phyloP scores from a whole-genome alignment of 441 rosid genomes.

The Melastoma candidum region DNA sequence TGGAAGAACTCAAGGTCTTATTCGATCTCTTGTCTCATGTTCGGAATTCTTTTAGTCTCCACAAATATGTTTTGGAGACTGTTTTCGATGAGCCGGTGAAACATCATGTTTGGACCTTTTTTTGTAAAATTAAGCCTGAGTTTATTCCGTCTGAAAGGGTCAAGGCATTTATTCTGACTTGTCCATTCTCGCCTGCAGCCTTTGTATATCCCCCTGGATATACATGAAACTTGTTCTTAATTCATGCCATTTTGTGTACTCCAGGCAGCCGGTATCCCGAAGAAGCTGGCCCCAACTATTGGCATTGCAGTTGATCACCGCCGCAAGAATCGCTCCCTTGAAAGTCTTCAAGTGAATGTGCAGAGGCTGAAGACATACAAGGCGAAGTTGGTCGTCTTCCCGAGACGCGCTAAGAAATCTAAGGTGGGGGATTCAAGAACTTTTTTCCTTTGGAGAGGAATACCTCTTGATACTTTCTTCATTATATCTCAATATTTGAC shows the following conservation, averaged over 20 bases:
- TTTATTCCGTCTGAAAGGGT: too few relatives aligned
- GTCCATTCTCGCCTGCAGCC: too few relatives aligned
- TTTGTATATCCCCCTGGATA: too few relatives aligned
- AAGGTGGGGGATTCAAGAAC: constrained; percentile 5
- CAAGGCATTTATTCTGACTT: too few relatives aligned
- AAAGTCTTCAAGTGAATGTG: constrained; percentile 16
- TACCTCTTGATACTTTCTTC: too few relatives aligned
- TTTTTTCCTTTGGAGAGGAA: too few relatives aligned
- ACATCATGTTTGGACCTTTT: too few relatives aligned
- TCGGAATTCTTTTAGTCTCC: not conserved
- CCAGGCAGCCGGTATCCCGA: constrained; percentile 20
- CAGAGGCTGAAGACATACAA: constrained; percentile 21
- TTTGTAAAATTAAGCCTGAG: too few relatives aligned
- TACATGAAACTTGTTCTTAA: not conserved
- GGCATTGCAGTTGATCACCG: constrained; percentile 22
- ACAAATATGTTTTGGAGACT: not conserved
- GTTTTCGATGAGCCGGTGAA: too few relatives aligned
- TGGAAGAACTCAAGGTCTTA: constrained; percentile 78
- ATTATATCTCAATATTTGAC: too few relatives aligned
- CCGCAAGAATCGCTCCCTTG: constrained; percentile 19
- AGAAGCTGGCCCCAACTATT: constrained; percentile 21
- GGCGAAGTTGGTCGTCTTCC: constrained; percentile 21
- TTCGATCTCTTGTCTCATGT: not conserved
- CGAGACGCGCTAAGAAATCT: constrained; percentile 5
- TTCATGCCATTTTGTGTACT: not conserved